Percentiles rank a stretch among this genome's conserved stretches.
Conservation (phyloP, 345 rosid species). For the Balakata baccata region DNA sequence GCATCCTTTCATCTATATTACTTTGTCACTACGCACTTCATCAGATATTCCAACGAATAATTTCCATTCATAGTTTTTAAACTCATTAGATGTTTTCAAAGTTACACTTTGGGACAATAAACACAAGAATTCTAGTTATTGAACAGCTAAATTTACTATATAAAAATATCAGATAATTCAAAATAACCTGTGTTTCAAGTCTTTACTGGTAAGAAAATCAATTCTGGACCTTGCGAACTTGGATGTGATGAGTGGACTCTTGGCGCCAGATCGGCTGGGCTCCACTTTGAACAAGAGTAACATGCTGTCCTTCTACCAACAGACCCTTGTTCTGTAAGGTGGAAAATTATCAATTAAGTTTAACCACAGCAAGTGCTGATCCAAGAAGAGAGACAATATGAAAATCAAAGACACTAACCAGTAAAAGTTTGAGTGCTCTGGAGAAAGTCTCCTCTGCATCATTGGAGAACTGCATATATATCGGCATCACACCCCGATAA, state of each 20-base stretch:
- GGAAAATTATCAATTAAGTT: slow-evolving; percentile 5
- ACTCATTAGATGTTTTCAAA: neutral
- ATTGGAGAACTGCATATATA: slow-evolving; percentile 77
- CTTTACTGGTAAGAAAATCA: slow-evolving; percentile 30
- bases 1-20: slow-evolving; percentile 1
- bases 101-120: neutral
- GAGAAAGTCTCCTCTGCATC: slow-evolving; percentile 90
- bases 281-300: slow-evolving; percentile 94
- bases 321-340: slow-evolving; percentile 57
- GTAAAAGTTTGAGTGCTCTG: slow-evolving; percentile 59
- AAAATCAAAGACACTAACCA: slow-evolving; percentile 40
- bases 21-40: too few relatives aligned
- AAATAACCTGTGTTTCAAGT: slow-evolving; percentile 6
- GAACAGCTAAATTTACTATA: neutral
- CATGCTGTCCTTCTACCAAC: slow-evolving; percentile 59
- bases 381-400: neutral
- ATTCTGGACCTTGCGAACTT: slow-evolving; percentile 72
- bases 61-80: neutral
- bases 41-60: too few relatives aligned
- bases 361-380: slow-evolving; percentile 3
- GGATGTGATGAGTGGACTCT: slow-evolving; percentile 93
- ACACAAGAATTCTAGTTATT: slow-evolving; percentile 2
- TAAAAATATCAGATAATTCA: slow-evolving; percentile 14
- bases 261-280: slow-evolving; percentile 93
- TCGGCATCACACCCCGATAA: slow-evolving; percentile 88